Evolutionary conservation across 169 alveolate species (phyloP).

Genomic region (Cryptosporidium viatorum): DNA sequence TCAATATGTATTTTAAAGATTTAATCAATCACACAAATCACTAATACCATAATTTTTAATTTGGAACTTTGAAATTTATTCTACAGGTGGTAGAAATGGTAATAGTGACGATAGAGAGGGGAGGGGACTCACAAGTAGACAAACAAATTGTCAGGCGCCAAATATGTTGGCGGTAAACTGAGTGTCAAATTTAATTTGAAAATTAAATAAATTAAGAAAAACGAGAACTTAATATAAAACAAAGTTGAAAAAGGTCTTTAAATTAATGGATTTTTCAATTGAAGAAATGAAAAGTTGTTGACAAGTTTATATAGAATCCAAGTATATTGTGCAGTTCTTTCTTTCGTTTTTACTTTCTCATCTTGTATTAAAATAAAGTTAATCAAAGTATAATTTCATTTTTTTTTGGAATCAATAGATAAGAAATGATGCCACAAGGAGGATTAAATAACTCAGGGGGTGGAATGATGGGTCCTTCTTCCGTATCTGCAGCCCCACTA

Average conservation of each 20-base stretch:
- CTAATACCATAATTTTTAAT: too few species aligned
- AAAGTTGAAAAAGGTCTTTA: neutral
- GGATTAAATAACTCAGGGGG: neutral
- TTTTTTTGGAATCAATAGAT: neutral
- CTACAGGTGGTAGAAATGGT: too few species aligned
- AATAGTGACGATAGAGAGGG: neutral
- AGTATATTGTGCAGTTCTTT: neutral
- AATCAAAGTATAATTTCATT: neutral
- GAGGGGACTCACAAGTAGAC: constrained; percentile 19
- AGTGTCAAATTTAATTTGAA: neutral
- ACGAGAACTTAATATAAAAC: neutral
- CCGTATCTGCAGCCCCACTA: neutral
- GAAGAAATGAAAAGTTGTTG: constrained; percentile 6
- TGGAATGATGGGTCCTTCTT: neutral
- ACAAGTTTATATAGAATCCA: neutral
- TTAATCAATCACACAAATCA: too few species aligned
- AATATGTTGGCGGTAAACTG: neutral
- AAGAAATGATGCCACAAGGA: constrained; percentile 27
- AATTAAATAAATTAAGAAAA: neutral
- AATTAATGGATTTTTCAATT: neutral
- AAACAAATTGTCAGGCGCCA: neutral
- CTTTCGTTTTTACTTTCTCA: neutral
- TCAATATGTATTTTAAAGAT: neutral
- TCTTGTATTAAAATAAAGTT: neutral
- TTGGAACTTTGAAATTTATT: neutral